These are phyloP conservation scores for Fagus crenata DNA, from an alignment of 306 rosid species.

Conservation along the genomic window DNA sequence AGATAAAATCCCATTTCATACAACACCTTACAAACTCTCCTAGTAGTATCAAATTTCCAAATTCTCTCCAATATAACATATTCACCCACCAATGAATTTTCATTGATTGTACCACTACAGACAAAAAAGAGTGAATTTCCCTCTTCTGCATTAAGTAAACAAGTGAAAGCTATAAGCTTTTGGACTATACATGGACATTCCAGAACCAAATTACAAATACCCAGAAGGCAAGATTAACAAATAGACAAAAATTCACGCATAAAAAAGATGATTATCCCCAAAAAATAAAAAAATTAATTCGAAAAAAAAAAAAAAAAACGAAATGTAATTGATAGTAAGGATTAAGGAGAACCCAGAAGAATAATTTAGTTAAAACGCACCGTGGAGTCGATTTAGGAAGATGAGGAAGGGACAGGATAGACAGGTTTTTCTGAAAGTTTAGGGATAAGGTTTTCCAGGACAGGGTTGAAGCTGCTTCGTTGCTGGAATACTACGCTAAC, in stretches of 20 bases:
- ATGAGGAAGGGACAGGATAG: background rate
- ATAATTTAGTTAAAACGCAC: slow-evolving; percentile 26
- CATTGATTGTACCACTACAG: background rate
- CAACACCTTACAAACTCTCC: background rate
- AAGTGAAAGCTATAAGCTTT: background rate
- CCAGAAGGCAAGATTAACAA: background rate
- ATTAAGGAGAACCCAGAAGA: background rate
- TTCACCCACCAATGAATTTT: background rate
- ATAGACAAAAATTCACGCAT: background rate
- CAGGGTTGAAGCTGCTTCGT: slow-evolving; percentile 36
- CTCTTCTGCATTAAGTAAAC: background rate
- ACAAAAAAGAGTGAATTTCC: background rate
- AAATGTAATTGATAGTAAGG: background rate
- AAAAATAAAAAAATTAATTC: background rate
- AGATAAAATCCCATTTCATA: background rate
- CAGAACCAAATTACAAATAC: background rate
- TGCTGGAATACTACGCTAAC: slow-evolving; percentile 32
- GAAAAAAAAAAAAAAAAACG: background rate
- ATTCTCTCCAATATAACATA: background rate
- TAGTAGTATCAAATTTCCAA: background rate
- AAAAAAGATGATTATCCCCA: background rate
- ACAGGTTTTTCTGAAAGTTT: slow-evolving; percentile 19
- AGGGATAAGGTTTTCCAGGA: slow-evolving; percentile 58
- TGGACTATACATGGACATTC: background rate
- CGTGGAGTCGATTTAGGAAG: slow-evolving; percentile 33